Percentiles rank a stretch among this genome's conserved stretches.
phyloP scores from a whole-genome alignment of 2,329 filamentous ascomycete genomes.

The Herpotrichia juniperi region DNA sequence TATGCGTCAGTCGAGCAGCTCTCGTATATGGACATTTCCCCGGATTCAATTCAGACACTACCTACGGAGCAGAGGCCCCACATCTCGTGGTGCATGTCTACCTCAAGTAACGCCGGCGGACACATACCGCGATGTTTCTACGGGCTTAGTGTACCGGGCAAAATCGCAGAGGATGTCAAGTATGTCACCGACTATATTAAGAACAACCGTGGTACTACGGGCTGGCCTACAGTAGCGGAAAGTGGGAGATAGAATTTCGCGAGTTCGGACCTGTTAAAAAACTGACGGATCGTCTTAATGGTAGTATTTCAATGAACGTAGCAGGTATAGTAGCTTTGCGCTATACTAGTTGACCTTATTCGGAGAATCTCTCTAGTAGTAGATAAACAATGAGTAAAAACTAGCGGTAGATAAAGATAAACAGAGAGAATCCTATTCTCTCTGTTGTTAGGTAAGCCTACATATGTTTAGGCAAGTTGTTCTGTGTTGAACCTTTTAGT shows the following conservation, averaged over 20 bases:
- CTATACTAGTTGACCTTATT: too few species aligned
- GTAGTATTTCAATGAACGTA: too few species aligned
- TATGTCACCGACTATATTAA: slow-evolving; percentile 54
- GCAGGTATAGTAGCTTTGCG: too few species aligned
- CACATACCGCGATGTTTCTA: slow-evolving; percentile 70
- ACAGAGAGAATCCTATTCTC: too few species aligned
- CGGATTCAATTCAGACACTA: background rate
- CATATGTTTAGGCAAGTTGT: too few species aligned
- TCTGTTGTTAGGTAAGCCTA: too few species aligned
- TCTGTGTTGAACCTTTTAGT: too few species aligned
- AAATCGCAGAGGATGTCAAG: slow-evolving; percentile 73
- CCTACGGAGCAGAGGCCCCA: background rate
- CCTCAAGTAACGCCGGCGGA: slow-evolving; percentile 73
- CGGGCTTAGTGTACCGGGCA: slow-evolving; percentile 65
- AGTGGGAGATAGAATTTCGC: background rate
- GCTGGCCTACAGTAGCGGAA: background rate
- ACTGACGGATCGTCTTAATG: too few species aligned
- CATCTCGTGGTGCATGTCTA: slow-evolving; percentile 75
- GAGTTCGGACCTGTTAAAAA: too few species aligned
- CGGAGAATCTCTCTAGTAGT: too few species aligned
- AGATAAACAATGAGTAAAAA: too few species aligned
- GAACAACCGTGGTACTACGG: background rate
- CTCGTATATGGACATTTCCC: background rate
- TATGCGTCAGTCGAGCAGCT: slow-evolving; percentile 63
- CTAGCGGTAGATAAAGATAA: too few species aligned